Conservation (phyloP, 2,329 filamentous ascomycete species). For the Trichoderma citrinoviride region DNA sequence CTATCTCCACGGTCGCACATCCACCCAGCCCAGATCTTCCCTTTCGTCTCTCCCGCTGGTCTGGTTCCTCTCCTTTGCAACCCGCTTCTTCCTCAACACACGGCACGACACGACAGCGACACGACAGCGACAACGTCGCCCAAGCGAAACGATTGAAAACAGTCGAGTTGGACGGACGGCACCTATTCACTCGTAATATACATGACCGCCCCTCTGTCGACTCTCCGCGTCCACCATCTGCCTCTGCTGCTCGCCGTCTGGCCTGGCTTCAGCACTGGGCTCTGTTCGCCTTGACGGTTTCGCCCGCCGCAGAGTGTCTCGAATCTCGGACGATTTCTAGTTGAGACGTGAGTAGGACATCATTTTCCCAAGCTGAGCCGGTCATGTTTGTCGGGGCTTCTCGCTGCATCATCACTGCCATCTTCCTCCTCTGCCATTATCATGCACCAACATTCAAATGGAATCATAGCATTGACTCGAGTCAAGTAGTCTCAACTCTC, state of each 20-base stretch:
- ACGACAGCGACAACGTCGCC: no score
- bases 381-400: not conserved
- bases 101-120: no score
- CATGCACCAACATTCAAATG: not conserved
- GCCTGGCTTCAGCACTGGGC: constrained; percentile 1
- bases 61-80: constrained; percentile 8
- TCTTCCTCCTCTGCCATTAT: not conserved
- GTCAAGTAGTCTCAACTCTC: not conserved
- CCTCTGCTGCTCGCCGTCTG: not conserved
- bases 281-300: constrained; percentile 13
- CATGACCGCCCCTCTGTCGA: constrained; percentile 3
- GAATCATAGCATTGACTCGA: not conserved
- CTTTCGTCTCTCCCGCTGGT: constrained; percentile 5
- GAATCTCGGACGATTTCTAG: not conserved
- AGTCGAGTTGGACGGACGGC: not conserved
- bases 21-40: constrained; percentile 13
- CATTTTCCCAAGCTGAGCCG: not conserved
- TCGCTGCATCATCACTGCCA: not conserved
- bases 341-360: constrained; percentile 1
- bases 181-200: not conserved
- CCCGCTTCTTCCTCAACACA: not conserved
- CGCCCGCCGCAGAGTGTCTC: constrained; percentile 17
- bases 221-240: not conserved
- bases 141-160: not conserved
- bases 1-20: constrained; percentile 20